Percentiles rank a stretch among this genome's conserved stretches.
These are phyloP conservation scores for Aureobasidium melanogenum DNA, from an alignment of 2,329 filamentous ascomycete species.

Conservation along the genomic window DNA sequence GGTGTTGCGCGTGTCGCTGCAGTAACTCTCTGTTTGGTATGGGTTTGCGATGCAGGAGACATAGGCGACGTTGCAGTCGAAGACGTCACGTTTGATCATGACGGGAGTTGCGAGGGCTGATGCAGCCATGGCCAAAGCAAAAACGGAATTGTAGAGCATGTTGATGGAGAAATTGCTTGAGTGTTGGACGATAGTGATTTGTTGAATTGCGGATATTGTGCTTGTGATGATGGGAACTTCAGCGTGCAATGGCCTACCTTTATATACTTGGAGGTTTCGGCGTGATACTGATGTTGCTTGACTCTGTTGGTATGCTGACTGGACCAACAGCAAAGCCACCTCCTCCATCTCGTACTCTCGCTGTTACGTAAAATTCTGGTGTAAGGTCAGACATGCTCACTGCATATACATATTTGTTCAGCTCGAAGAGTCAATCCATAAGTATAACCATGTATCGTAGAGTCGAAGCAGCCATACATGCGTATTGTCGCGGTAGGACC, in stretches of 20 bases:
- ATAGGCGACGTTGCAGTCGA: constrained; percentile 1
- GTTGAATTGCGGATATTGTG: not conserved
- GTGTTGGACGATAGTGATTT: not conserved
- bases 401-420: no score
- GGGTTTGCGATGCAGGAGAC: not conserved
- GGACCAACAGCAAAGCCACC: not conserved
- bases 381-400: not conserved
- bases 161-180: not conserved
- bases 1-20: not conserved
- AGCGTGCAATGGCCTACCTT: not conserved
- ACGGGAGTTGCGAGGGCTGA: not conserved
- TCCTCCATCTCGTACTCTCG: not conserved
- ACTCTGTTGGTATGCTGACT: not conserved
- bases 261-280: not conserved
- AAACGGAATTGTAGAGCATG: not conserved
- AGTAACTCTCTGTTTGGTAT: not conserved
- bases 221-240: not conserved
- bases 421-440: no score
- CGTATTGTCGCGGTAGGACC: no score
- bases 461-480: not conserved
- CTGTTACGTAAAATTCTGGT: not conserved
- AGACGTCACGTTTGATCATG: not conserved
- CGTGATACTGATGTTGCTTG: not conserved
- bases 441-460: not conserved
- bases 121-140: not conserved